phyloP scores from a whole-genome alignment of 2,329 filamentous ascomycete species.

The Pyricularia pennisetigena region DNA sequence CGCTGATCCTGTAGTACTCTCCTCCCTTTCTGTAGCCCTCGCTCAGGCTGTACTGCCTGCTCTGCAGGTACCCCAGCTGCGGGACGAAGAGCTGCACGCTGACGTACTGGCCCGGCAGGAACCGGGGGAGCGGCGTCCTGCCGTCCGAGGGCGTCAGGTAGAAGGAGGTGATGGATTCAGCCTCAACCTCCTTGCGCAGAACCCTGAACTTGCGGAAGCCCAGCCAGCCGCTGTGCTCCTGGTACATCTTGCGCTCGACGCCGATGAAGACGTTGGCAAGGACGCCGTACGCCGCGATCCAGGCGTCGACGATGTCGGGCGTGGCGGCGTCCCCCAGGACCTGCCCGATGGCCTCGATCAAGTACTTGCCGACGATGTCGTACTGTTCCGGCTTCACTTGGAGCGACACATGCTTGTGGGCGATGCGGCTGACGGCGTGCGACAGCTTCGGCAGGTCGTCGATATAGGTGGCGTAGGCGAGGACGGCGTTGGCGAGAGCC shows the following conservation, averaged over 20 bases:
- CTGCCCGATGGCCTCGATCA: constrained; percentile 56
- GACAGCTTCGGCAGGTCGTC: constrained; percentile 54
- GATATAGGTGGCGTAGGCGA: constrained; percentile 64
- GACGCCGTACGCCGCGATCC: constrained; percentile 61
- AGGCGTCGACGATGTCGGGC: constrained; percentile 56
- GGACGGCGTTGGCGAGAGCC: constrained; percentile 60
- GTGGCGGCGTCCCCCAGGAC: constrained; percentile 62
- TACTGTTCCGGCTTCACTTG: constrained; percentile 62
- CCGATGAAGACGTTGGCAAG: constrained; percentile 62
- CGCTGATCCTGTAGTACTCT: constrained; percentile 60
- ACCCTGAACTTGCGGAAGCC: constrained; percentile 46
- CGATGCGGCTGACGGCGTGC: constrained; percentile 55
- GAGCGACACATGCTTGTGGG: constrained; percentile 67
- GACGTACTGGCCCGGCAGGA: constrained; percentile 65
- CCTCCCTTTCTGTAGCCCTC: constrained; percentile 39
- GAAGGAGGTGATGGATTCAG: constrained; percentile 54
- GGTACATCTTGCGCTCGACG: constrained; percentile 52
- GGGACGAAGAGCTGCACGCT: constrained; percentile 54
- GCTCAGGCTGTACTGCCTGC: constrained; percentile 66
- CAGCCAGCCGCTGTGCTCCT: constrained; percentile 28
- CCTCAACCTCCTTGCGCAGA: constrained; percentile 48
- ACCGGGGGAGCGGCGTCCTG: constrained; percentile 40
- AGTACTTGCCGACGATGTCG: constrained; percentile 55
- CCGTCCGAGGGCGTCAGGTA: constrained; percentile 58
- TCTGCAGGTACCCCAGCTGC: constrained; percentile 53